Evolutionary conservation across 495 filamentous ascomycete species (phyloP).

Genomic region (Aspergillus incahuasiensis): DNA sequence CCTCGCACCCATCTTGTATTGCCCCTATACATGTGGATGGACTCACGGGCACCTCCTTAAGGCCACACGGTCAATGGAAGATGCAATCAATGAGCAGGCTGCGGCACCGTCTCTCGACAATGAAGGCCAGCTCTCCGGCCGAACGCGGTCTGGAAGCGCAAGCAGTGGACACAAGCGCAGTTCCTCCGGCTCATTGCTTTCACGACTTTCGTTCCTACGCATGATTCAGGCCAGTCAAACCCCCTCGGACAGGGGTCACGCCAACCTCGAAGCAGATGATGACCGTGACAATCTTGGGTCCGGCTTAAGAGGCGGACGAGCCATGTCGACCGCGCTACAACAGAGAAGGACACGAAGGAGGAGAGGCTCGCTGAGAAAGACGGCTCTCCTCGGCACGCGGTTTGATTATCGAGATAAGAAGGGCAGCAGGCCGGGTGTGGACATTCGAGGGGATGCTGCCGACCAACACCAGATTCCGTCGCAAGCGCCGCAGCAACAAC

Average conservation of each 20-base stretch:
- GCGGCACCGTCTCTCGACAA: conserved; percentile 24
- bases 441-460: conserved; percentile 41
- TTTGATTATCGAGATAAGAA: conserved; percentile 47
- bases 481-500: conserved; percentile 16
- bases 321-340: conserved; percentile 52
- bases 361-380: conserved; percentile 74
- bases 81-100: conserved; percentile 28
- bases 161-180: conserved; percentile 57
- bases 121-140: conserved; percentile 26
- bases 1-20: neutral
- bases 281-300: conserved; percentile 27
- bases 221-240: conserved; percentile 37
- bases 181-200: conserved; percentile 58
- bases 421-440: conserved; percentile 22
- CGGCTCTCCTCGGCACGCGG: conserved; percentile 69
- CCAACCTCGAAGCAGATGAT: conserved; percentile 41
- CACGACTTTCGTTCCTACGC: conserved; percentile 53
- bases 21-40: conserved; percentile 19
- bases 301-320: conserved; percentile 39
- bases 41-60: conserved; percentile 16
- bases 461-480: conserved; percentile 5
- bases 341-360: conserved; percentile 65
- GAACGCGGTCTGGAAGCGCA: conserved; percentile 36
- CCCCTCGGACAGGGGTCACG: conserved; percentile 35
- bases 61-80: conserved; percentile 36